A percentile compares a stretch with the other conserved stretches of the same genome.
Evolutionary conservation across 257 asterid species (phyloP).

Genomic region (Ligustrum vulgare): DNA sequence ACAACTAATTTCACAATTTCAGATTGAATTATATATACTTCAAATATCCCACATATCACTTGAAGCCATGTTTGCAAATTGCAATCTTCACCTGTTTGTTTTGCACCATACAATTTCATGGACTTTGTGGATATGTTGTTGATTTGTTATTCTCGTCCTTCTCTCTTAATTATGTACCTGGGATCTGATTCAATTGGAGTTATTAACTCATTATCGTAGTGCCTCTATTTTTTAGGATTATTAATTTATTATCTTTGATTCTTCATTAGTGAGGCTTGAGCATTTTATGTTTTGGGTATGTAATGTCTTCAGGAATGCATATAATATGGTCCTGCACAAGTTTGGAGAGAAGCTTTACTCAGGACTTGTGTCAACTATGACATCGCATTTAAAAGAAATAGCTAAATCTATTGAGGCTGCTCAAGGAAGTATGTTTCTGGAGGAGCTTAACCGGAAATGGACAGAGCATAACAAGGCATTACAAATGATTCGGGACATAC

Average conservation of each 20-base stretch:
- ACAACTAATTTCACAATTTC: not conserved
- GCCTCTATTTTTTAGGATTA: not conserved
- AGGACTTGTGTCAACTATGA: constrained; percentile 42
- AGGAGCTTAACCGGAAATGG: constrained; percentile 40
- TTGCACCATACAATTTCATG: not conserved
- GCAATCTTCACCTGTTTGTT: not conserved
- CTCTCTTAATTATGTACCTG: not conserved
- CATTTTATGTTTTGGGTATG: not conserved
- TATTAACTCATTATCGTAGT: not conserved
- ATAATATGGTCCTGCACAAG: constrained; percentile 41
- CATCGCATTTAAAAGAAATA: constrained; percentile 35
- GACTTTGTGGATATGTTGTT: not conserved
- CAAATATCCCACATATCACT: not conserved
- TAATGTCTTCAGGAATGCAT: constrained; percentile 33
- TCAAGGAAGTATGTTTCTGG: constrained; percentile 34
- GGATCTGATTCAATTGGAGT: not conserved
- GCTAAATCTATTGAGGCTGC: constrained; percentile 31
- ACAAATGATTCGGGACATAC: constrained; percentile 41
- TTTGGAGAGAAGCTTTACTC: constrained; percentile 39
- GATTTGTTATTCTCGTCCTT: not conserved
- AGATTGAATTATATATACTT: not conserved
- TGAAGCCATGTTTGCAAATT: not conserved
- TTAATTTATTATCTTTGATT: not conserved
- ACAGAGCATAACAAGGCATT: constrained; percentile 38
- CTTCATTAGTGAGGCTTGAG: not conserved